Conservation (phyloP, 2,329 filamentous ascomycete species). For the Cercospora beticola region DNA sequence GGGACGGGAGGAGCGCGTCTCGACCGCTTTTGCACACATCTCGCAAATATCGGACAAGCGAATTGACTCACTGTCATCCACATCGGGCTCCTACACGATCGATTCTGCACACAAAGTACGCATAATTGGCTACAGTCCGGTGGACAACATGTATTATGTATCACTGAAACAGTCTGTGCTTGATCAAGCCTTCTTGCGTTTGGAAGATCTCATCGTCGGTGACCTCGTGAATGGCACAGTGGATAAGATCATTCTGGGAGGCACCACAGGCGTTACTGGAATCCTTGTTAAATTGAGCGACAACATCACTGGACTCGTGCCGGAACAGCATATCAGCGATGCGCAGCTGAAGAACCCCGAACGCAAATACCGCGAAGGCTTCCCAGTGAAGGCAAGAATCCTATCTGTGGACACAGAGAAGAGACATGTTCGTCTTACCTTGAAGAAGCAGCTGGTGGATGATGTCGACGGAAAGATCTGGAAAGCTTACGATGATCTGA, state of each 20-base stretch:
- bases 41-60: constrained; percentile 89
- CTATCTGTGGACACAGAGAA: constrained; percentile 74
- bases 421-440: constrained; percentile 77
- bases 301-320: constrained; percentile 83
- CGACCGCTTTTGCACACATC: constrained; percentile 78
- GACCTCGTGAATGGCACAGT: constrained; percentile 78
- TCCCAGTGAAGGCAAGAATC: constrained; percentile 80
- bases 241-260: constrained; percentile 79
- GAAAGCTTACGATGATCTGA: constrained; percentile 71
- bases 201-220: constrained; percentile 85
- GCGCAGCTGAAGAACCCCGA: constrained; percentile 86
- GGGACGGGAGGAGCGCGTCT: constrained; percentile 11
- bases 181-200: constrained; percentile 83
- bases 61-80: constrained; percentile 75
- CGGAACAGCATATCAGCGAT: constrained; percentile 86
- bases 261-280: constrained; percentile 73
- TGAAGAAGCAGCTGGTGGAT: constrained; percentile 92
- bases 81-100: constrained; percentile 73
- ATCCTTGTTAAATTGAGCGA: constrained; percentile 82
- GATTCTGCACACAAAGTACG: constrained; percentile 78
- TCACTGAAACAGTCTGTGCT: constrained; percentile 81
- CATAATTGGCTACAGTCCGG: constrained; percentile 78
- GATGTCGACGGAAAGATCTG: constrained; percentile 67
- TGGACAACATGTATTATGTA: constrained; percentile 82
- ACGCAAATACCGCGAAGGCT: constrained; percentile 89